These are phyloP conservation scores for Podospora anserina DNA, from an alignment of 495 filamentous ascomycete species.

Conservation along the genomic window DNA sequence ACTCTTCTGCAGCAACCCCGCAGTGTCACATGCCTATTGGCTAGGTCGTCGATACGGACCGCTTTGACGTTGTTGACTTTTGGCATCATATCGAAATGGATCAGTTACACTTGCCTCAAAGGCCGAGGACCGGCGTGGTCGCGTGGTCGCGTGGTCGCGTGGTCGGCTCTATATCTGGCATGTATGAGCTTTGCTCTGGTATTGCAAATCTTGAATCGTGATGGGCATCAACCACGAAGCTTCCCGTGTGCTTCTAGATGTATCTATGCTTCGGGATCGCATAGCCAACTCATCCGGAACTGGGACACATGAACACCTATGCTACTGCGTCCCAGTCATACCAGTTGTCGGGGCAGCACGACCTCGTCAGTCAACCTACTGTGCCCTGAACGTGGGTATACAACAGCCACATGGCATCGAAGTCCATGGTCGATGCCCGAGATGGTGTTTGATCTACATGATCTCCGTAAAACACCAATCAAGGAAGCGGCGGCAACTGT, in stretches of 20 bases:
- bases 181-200: too few relatives aligned
- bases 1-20: neutral
- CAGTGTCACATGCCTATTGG: neutral
- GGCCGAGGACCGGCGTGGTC: too few relatives aligned
- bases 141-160: too few relatives aligned
- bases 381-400: neutral
- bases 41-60: neutral
- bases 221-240: too few relatives aligned
- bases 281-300: too few relatives aligned
- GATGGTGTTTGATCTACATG: neutral
- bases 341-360: neutral
- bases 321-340: neutral
- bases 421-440: neutral
- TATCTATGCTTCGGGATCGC: too few relatives aligned
- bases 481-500: neutral
- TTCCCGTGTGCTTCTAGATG: too few relatives aligned
- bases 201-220: too few relatives aligned
- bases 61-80: neutral
- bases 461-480: neutral
- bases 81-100: neutral
- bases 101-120: neutral
- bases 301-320: neutral
- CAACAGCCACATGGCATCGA: neutral
- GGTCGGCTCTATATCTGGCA: too few relatives aligned
- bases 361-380: neutral